These are phyloP conservation scores for Podospora appendiculata DNA, from an alignment of 495 filamentous ascomycete species.

Conservation along the genomic window DNA sequence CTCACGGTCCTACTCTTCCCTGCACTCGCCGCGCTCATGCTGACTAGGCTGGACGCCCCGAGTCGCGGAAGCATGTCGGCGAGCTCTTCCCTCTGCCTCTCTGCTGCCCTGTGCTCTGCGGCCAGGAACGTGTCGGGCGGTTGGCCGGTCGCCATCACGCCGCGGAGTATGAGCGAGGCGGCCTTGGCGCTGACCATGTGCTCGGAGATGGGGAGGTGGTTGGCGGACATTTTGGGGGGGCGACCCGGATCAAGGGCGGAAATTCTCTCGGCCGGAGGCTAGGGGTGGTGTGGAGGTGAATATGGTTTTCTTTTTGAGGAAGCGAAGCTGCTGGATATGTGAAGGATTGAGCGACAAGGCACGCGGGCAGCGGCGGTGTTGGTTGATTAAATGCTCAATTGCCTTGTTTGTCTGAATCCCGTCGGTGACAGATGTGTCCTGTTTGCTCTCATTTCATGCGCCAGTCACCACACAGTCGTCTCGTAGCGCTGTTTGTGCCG, in stretches of 20 bases:
- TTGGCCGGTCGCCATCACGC: conserved; percentile 7
- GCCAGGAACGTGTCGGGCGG: conserved; percentile 6
- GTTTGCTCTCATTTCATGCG: too few relatives aligned
- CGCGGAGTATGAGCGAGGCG: conserved; percentile 11
- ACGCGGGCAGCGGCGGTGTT: too few relatives aligned
- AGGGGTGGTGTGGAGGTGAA: too few relatives aligned
- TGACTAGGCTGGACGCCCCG: background rate
- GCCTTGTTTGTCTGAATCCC: too few relatives aligned
- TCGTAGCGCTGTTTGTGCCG: too few relatives aligned
- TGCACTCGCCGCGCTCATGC: background rate
- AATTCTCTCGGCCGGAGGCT: background rate
- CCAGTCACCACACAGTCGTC: too few relatives aligned
- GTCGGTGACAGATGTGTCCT: too few relatives aligned
- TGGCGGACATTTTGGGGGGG: too few relatives aligned
- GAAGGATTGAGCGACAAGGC: too few relatives aligned
- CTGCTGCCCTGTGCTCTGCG: background rate
- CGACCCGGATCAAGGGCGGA: background rate
- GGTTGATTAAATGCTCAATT: too few relatives aligned
- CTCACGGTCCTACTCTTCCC: background rate
- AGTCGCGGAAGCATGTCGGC: background rate
- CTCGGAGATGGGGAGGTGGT: conserved; percentile 2
- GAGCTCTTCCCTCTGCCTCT: background rate
- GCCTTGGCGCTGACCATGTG: conserved; percentile 11
- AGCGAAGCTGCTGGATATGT: too few relatives aligned
- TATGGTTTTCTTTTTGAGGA: too few relatives aligned